phyloP scores from a whole-genome alignment of 805 yeast species.

The Yamadazyma takamatsuzukensis region DNA sequence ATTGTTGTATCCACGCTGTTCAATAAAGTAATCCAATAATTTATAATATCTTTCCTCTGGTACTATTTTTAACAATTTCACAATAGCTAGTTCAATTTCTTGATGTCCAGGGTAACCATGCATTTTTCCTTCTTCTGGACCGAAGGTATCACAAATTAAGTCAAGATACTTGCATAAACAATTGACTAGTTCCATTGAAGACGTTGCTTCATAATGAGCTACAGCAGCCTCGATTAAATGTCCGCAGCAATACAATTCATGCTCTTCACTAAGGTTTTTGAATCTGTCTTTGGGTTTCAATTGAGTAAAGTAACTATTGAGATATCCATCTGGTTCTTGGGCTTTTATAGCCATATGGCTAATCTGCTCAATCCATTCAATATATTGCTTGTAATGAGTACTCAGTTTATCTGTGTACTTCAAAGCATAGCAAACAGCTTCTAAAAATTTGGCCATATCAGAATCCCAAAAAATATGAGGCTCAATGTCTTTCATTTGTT shows the following conservation, averaged over 20 bases:
- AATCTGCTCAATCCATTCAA: constrained; percentile 15
- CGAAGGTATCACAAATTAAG: constrained; percentile 13
- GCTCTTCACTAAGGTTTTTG: constrained; percentile 16
- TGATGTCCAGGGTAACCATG: constrained; percentile 24
- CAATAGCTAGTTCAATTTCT: constrained; percentile 21
- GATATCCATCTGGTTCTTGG: constrained; percentile 20
- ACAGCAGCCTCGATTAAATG: constrained; percentile 21
- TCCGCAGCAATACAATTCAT: constrained; percentile 17
- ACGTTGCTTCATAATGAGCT: constrained; percentile 16
- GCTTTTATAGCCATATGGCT: constrained; percentile 15
- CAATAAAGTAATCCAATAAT: constrained; percentile 16
- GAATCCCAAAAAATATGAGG: constrained; percentile 23
- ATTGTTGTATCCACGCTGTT: constrained; percentile 17
- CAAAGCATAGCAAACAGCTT: constrained; percentile 16
- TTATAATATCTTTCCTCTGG: constrained; percentile 15
- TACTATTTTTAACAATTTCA: constrained; percentile 14
- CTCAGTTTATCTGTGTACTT: constrained; percentile 11
- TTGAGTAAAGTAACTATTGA: constrained; percentile 18
- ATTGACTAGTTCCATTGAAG: constrained; percentile 12
- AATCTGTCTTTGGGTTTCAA: constrained; percentile 24
- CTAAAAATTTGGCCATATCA: constrained; percentile 20
- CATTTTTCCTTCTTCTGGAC: constrained; percentile 12
- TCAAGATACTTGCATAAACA: constrained; percentile 16
- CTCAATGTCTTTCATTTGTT: constrained; percentile 6
- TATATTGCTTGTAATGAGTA: constrained; percentile 6